Evolutionary conservation across 176 grass and related monocot genomes (phyloP).

Genomic region (Carex littledalei): DNA sequence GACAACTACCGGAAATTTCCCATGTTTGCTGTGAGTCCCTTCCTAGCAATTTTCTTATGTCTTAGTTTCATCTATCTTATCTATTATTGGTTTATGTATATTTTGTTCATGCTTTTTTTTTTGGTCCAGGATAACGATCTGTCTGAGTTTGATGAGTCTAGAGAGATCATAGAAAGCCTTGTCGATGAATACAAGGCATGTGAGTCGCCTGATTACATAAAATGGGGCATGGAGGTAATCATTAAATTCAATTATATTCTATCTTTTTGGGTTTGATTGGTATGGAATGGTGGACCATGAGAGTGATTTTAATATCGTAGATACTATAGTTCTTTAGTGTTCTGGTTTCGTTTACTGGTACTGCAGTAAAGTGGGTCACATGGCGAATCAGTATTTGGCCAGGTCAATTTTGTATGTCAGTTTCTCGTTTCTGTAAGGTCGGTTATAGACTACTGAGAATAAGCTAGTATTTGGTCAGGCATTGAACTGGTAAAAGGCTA

Average conservation of each 20-base stretch:
- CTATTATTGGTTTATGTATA: constrained; percentile 1
- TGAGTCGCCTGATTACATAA: constrained; percentile 96
- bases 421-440: background rate
- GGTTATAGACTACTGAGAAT: background rate
- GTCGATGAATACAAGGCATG: constrained; percentile 98
- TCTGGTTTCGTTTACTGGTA: background rate
- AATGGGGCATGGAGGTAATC: constrained; percentile 99
- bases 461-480: background rate
- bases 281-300: constrained; percentile 19
- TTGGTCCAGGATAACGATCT: constrained; percentile 81
- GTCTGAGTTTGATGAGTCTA: constrained; percentile 92
- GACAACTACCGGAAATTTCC: constrained; percentile 96
- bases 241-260: background rate
- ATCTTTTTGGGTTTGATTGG: background rate
- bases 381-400: background rate
- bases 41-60: background rate
- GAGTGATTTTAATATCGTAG: background rate
- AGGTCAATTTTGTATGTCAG: background rate
- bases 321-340: background rate
- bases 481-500: background rate
- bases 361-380: background rate
- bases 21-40: constrained; percentile 69
- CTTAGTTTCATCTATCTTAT: background rate
- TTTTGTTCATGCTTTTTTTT: background rate
- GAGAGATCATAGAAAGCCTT: constrained; percentile 92